These are phyloP conservation scores for Paspalum notatum DNA, from an alignment of 176 grass and related monocot species.

Conservation along the genomic window DNA sequence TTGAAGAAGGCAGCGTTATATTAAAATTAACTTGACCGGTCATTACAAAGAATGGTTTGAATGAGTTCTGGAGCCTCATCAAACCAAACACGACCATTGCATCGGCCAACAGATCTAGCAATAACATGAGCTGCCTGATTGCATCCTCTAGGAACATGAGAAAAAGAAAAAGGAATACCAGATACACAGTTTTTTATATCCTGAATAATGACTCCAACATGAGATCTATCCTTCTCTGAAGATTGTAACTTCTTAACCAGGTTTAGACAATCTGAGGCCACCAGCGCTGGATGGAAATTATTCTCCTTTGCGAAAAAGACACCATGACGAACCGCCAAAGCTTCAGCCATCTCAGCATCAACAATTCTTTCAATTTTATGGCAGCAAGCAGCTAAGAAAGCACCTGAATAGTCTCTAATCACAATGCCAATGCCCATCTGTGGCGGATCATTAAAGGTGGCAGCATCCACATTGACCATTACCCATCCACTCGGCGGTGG, in stretches of 20 bases:
- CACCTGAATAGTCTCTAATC: background rate
- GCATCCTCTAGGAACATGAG: no score
- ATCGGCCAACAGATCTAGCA: no score
- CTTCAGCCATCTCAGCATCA: background rate
- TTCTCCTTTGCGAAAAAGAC: background rate
- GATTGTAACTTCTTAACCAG: background rate
- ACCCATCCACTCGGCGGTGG: no score
- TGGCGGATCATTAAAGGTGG: background rate
- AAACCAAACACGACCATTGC: no score
- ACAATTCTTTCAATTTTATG: background rate
- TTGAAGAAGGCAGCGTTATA: no score
- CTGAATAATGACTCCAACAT: background rate
- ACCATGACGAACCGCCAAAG: background rate
- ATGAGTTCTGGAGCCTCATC: no score
- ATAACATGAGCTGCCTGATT: no score
- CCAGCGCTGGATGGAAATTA: background rate
- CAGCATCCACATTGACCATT: background rate
- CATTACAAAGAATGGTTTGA: no score
- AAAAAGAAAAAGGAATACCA: background rate
- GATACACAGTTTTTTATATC: background rate
- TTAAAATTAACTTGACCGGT: no score
- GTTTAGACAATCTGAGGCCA: background rate
- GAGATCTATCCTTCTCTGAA: background rate
- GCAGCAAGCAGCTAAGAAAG: background rate
- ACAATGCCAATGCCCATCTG: background rate